These are phyloP conservation scores for Phytophthora meadii DNA, from an alignment of 352 stramenopile genomes.

Conservation along the genomic window DNA sequence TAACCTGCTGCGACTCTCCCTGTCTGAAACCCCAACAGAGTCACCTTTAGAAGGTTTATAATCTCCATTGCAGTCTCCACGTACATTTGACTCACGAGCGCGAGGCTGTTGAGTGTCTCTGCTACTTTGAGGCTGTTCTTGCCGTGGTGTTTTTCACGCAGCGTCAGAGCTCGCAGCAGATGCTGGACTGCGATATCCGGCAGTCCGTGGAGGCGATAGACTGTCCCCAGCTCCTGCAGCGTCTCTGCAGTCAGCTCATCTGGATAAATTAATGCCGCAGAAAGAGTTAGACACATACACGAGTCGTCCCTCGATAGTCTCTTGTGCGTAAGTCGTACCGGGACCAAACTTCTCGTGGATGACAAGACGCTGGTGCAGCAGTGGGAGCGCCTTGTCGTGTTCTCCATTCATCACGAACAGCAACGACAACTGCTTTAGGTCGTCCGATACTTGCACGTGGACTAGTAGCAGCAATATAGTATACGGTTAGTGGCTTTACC, in stretches of 20 bases:
- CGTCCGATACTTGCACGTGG: conserved; percentile 57
- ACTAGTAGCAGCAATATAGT: conserved; percentile 38
- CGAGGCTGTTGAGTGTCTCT: conserved; percentile 83
- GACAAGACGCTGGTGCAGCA: conserved; percentile 80
- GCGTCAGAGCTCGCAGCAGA: conserved; percentile 56
- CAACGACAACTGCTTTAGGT: conserved; percentile 70
- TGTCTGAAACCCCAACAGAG: conserved; percentile 26
- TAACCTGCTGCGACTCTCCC: conserved; percentile 43
- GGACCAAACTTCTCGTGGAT: conserved; percentile 85
- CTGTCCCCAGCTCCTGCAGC: conserved; percentile 70
- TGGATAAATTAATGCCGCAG: conserved; percentile 29
- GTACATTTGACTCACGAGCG: conserved; percentile 57
- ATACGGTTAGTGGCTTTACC: background rate
- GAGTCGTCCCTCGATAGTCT: background rate
- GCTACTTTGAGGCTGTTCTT: conserved; percentile 70
- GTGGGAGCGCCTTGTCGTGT: conserved; percentile 66
- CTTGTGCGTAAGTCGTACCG: conserved; percentile 33
- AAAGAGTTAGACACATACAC: background rate
- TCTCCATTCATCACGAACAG: conserved; percentile 77
- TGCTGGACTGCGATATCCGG: conserved; percentile 65
- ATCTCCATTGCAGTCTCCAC: background rate
- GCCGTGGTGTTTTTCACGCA: conserved; percentile 58
- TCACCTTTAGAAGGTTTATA: background rate
- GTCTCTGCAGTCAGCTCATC: conserved; percentile 68
- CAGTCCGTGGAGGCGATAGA: conserved; percentile 67